Base-by-base conservation (phyloP, 495 filamentous ascomycete species). In the Pyrenula massariospora region DNA sequence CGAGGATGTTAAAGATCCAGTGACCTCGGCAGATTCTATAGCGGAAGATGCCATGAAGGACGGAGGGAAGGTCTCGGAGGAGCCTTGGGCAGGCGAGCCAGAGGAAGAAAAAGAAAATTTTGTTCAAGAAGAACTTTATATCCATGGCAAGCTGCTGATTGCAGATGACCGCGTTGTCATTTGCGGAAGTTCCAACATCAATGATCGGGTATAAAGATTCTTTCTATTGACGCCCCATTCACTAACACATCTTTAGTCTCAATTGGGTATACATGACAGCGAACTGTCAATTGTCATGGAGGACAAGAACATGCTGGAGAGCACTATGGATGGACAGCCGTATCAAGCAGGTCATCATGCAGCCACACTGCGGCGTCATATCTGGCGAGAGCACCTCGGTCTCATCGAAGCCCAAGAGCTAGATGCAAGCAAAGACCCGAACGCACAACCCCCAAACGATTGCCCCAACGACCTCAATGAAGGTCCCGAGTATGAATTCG, bases 331-430 rank as follows among this genome's bases (percentile, higher is more conserved):
- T 59, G 89, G 92, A 10, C 58, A 83, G 56, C 76, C 82, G 1
- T 95, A 81, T 66, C 75, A 83, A 56, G 92, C 89, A 0, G 84
- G 84, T 20, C 80, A 81, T 56, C 83, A 88, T 58, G 89, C 90
- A 0, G 82, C 89, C 2, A 91, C 88, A 1, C 78, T 96, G 8
- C 82, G 92, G 50, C 81, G 89, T 21, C 84, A 87, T 50, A 80
- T 97, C 15, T 96, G 92, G 92, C 82, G 91, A 24, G 92, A 97
- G 65, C 92, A 97, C 64, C 78, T 97, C 0, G 92, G 92, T 2
- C 77, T 96, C 1, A 72, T 96, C 0, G 83, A 83, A 1, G 77
- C 88, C 0, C 88, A 96, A 62, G 67, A 77, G 2, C 76, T 87
- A 56, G 84, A 95, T 60, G 89, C 81, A 0, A 75, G 71, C 1